phyloP scores from a whole-genome alignment of 2,329 filamentous ascomycete genomes.

The Fusarium humuli region DNA sequence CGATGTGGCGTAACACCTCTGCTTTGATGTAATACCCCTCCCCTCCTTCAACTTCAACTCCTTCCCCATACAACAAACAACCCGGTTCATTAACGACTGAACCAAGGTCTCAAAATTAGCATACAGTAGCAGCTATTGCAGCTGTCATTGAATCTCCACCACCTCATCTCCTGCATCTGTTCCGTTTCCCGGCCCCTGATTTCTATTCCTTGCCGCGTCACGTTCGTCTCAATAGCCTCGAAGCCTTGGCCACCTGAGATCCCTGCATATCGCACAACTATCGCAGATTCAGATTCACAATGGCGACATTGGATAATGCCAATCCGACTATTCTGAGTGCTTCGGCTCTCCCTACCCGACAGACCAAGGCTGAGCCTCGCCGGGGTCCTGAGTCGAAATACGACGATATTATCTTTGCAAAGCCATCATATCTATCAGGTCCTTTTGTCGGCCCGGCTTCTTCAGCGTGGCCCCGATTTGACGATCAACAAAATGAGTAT shows the following conservation, averaged over 20 bases:
- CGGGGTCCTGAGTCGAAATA: conserved; percentile 61
- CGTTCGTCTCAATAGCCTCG: conserved; percentile 19
- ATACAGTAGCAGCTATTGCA: conserved; percentile 27
- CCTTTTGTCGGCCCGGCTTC: conserved; percentile 55
- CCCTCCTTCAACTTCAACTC: conserved; percentile 33
- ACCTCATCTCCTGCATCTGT: conserved; percentile 26
- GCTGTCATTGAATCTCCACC: conserved; percentile 37
- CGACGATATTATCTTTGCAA: conserved; percentile 59
- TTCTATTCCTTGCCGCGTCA: conserved; percentile 16
- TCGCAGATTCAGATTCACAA: conserved; percentile 19
- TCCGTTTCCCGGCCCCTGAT: conserved; percentile 1
- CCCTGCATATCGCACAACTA: conserved; percentile 25
- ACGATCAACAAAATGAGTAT: conserved; percentile 66
- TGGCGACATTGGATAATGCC: conserved; percentile 72
- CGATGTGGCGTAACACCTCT: conserved; percentile 39
- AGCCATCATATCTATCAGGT: conserved; percentile 57
- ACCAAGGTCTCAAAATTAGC: conserved; percentile 25
- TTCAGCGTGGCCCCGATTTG: conserved; percentile 50
- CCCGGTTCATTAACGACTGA: conserved; percentile 32
- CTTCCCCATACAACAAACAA: conserved; percentile 32
- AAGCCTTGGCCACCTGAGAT: conserved; percentile 22
- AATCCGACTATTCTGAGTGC: conserved; percentile 93
- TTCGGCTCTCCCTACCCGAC: conserved; percentile 87
- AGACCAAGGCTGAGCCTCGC: conserved; percentile 61
- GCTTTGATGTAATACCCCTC: conserved; percentile 32